A percentile compares a stretch with the other conserved stretches of the same genome.
Conservation (phyloP, 1,139 yeast genomes). For the Pichia sp. region DNA sequence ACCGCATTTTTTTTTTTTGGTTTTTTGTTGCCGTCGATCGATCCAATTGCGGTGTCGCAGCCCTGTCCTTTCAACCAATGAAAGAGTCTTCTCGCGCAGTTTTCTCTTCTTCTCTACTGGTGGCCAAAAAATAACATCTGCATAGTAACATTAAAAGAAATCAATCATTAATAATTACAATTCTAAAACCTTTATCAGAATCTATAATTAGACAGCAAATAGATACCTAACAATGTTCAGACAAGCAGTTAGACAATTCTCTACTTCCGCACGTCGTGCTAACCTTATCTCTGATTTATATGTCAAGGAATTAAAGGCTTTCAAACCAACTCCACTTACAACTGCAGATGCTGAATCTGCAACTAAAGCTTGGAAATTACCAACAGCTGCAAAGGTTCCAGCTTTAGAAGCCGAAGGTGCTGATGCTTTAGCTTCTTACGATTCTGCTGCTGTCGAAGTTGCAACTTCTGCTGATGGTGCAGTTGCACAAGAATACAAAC, state of each 20-base stretch:
- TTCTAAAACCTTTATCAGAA: no score
- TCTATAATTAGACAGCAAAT: background rate
- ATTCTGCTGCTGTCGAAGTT: constrained; percentile 69
- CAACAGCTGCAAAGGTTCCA: constrained; percentile 69
- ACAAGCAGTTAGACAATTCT: constrained; percentile 31
- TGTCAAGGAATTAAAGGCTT: constrained; percentile 77
- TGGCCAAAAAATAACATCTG: no score
- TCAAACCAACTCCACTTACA: constrained; percentile 75
- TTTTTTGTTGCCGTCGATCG: constrained; percentile 1
- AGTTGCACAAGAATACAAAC: constrained; percentile 31
- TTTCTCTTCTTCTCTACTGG: no score
- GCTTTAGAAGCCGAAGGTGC: constrained; percentile 64
- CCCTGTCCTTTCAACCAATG: constrained; percentile 9
- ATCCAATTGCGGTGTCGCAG: constrained; percentile 9
- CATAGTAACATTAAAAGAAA: no score
- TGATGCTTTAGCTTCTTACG: constrained; percentile 71
- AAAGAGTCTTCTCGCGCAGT: no score
- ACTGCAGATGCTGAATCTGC: constrained; percentile 71
- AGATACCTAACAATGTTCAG: constrained; percentile 13
- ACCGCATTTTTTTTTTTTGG: no score
- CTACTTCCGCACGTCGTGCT: constrained; percentile 32
- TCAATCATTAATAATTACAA: no score
- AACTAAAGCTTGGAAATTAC: constrained; percentile 76
- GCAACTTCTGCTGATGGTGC: constrained; percentile 35
- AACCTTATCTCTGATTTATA: constrained; percentile 80